Conservation (phyloP, 2,329 filamentous ascomycete species). For the Xylariaceae sp. region DNA sequence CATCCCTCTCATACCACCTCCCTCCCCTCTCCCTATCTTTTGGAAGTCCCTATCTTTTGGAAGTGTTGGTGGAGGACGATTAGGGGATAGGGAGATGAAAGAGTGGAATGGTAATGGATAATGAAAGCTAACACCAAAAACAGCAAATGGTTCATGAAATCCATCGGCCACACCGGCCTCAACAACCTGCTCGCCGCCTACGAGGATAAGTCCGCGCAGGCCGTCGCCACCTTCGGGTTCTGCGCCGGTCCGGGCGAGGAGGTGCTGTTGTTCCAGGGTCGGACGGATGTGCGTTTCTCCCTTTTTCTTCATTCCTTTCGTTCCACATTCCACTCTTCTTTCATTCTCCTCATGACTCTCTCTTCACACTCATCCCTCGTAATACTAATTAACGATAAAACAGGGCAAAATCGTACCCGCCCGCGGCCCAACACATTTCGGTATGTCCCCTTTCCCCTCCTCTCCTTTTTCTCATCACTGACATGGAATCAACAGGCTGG, state of each 20-base stretch:
- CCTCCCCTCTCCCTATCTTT: not conserved
- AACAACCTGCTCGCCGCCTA: conserved; percentile 89
- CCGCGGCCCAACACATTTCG: conserved; percentile 75
- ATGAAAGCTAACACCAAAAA: too few species aligned
- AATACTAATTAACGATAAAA: too few species aligned
- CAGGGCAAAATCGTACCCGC: conserved; percentile 76
- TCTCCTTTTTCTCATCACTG: too few species aligned
- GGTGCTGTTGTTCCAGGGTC: conserved; percentile 84
- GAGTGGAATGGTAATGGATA: too few species aligned
- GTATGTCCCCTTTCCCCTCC: conserved; percentile 44
- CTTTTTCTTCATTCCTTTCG: too few species aligned
- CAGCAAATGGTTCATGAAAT: conserved; percentile 90
- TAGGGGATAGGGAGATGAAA: too few species aligned
- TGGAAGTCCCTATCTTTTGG: too few species aligned
- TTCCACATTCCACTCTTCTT: too few species aligned
- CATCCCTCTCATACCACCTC: not conserved
- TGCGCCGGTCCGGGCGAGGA: conserved; percentile 78
- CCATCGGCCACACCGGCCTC: conserved; percentile 75
- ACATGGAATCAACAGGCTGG: conserved; percentile 60
- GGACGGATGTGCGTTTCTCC: conserved; percentile 61
- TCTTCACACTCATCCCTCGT: too few species aligned
- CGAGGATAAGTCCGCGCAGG: conserved; percentile 83
- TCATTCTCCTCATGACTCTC: too few species aligned
- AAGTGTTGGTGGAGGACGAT: too few species aligned
- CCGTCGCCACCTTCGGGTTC: conserved; percentile 94